Evolutionary conservation across 495 filamentous ascomycete species (phyloP).

Genomic region (Poronia punctata): DNA sequence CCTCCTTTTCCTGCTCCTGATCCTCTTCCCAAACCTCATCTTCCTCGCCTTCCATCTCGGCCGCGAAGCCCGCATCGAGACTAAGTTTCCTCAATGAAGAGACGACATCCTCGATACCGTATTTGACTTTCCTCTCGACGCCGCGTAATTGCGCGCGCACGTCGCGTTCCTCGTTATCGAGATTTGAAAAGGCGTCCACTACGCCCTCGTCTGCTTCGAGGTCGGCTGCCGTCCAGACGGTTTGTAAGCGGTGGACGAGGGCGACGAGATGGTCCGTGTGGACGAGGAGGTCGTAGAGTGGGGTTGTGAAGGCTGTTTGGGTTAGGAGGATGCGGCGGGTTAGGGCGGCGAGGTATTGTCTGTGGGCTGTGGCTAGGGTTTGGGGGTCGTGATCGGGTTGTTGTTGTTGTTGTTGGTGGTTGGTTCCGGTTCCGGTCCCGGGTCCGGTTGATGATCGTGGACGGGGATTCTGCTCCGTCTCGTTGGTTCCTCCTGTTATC

Average conservation of each 20-base stretch:
- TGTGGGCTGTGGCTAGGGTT: slow-evolving; percentile 70
- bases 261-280: slow-evolving; percentile 72
- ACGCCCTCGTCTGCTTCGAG: slow-evolving; percentile 73
- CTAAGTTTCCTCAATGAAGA: slow-evolving; percentile 36
- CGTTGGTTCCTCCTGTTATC: slow-evolving; percentile 33
- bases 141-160: slow-evolving; percentile 51
- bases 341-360: slow-evolving; percentile 62
- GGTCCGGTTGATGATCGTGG: slow-evolving; percentile 1
- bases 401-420: slow-evolving; percentile 1
- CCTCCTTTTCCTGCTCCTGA: slow-evolving; percentile 28
- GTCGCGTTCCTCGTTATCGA: slow-evolving; percentile 58
- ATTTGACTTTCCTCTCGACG: slow-evolving; percentile 46
- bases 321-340: slow-evolving; percentile 63
- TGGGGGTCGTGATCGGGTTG: slow-evolving; percentile 61
- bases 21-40: slow-evolving; percentile 6
- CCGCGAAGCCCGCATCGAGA: slow-evolving; percentile 18
- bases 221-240: slow-evolving; percentile 64
- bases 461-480: slow-evolving; percentile 9
- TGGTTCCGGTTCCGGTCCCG: background rate
- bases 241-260: slow-evolving; percentile 62
- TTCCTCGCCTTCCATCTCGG: slow-evolving; percentile 21
- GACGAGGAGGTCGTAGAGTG: slow-evolving; percentile 62
- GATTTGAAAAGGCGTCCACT: slow-evolving; percentile 64
- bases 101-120: slow-evolving; percentile 57
- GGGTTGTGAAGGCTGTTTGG: slow-evolving; percentile 57